A percentile compares a stretch with the other conserved stretches of the same genome.
These are phyloP conservation scores for Medicago lupulina DNA, from an alignment of 306 rosid genomes.

Conservation along the genomic window DNA sequence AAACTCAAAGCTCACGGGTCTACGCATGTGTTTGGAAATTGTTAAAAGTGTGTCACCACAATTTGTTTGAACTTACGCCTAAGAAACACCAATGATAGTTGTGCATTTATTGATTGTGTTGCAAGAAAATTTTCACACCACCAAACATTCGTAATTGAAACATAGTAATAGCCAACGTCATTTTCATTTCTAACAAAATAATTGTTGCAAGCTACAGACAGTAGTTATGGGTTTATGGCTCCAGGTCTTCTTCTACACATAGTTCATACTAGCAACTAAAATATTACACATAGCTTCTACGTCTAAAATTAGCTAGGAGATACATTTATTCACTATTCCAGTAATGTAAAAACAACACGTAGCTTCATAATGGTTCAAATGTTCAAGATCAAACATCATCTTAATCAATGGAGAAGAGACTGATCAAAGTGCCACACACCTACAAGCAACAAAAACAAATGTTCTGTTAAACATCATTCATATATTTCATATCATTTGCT, in stretches of 20 bases:
- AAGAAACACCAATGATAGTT: too few species aligned
- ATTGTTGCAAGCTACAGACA: constrained; percentile 29
- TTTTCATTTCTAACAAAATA: constrained; percentile 37
- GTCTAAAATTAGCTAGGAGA: background rate
- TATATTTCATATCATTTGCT: background rate
- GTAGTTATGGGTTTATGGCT: background rate
- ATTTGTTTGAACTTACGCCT: too few species aligned
- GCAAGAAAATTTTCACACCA: background rate
- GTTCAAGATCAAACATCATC: constrained; percentile 14
- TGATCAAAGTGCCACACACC: constrained; percentile 71
- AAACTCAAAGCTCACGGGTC: too few species aligned
- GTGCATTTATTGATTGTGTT: too few species aligned
- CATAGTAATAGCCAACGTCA: background rate
- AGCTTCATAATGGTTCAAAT: constrained; percentile 7
- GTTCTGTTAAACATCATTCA: background rate
- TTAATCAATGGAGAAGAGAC: constrained; percentile 48
- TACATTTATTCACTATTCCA: constrained; percentile 29
- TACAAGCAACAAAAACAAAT: constrained; percentile 42
- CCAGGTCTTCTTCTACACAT: background rate
- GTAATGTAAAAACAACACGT: constrained; percentile 1
- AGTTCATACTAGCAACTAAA: constrained; percentile 7
- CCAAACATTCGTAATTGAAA: background rate
- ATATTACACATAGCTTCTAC: background rate
- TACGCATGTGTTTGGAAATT: too few species aligned
- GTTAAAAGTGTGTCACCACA: too few species aligned